Evolutionary conservation across 2,329 filamentous ascomycete species (phyloP).

Genomic region (Teratosphaeria viscida): DNA sequence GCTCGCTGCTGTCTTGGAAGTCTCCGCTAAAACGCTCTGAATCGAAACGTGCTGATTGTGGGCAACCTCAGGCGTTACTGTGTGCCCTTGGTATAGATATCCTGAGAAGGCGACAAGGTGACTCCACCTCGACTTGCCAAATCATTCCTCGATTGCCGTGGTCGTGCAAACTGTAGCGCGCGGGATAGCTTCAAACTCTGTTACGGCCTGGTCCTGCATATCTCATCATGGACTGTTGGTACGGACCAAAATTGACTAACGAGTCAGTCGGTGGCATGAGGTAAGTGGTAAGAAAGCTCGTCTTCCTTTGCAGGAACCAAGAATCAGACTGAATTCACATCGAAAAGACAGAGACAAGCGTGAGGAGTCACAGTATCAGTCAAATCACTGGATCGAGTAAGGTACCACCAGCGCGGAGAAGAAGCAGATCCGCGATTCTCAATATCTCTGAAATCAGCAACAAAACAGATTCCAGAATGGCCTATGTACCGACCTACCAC

Average conservation of each 20-base stretch:
- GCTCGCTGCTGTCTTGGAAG: no score
- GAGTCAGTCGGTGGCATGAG: background rate
- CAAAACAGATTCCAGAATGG: background rate
- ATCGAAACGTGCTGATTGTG: no score
- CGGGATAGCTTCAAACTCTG: background rate
- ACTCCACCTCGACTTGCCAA: background rate
- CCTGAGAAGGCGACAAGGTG: no score
- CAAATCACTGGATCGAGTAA: background rate
- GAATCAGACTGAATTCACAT: no score
- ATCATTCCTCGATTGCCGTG: background rate
- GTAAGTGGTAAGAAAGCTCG: background rate
- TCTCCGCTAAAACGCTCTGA: no score
- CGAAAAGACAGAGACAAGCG: no score
- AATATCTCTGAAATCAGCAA: background rate
- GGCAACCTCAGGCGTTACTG: no score
- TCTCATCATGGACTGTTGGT: background rate
- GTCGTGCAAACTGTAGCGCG: background rate
- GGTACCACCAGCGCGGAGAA: no score
- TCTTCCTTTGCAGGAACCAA: no score
- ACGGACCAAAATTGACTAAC: background rate
- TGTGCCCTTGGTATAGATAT: no score
- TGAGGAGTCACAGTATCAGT: background rate
- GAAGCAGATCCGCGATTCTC: no score
- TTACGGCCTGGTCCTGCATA: background rate
- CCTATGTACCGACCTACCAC: background rate